Evolutionary conservation across 2,329 filamentous ascomycete genomes (phyloP).

Genomic region (Monilinia aucupariae): DNA sequence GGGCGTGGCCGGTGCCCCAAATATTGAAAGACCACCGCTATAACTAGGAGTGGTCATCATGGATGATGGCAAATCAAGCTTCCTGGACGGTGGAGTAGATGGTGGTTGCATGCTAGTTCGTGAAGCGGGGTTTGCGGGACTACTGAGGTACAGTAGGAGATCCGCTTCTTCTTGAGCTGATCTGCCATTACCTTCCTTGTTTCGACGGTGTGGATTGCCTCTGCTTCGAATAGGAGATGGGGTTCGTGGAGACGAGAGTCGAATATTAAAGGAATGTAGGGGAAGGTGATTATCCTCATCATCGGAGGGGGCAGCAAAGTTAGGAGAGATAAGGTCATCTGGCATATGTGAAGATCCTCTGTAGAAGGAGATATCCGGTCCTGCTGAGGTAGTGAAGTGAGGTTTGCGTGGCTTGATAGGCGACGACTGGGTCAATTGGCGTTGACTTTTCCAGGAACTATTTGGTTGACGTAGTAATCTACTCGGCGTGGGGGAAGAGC

Average conservation of each 20-base stretch:
- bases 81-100: slow-evolving; percentile 70
- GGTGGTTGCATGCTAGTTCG: slow-evolving; percentile 60
- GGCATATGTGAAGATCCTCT: slow-evolving; percentile 52
- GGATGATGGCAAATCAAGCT: slow-evolving; percentile 67
- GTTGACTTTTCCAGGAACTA: slow-evolving; percentile 68
- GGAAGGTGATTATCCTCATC: slow-evolving; percentile 82
- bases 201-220: slow-evolving; percentile 43
- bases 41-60: slow-evolving; percentile 84
- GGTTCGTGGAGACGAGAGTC: slow-evolving; percentile 79
- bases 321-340: slow-evolving; percentile 54
- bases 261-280: slow-evolving; percentile 65
- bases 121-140: slow-evolving; percentile 60
- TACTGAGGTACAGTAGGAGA: slow-evolving; percentile 77
- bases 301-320: slow-evolving; percentile 60
- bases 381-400: slow-evolving; percentile 66
- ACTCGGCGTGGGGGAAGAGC: slow-evolving; percentile 57
- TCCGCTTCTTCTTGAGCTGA: slow-evolving; percentile 75
- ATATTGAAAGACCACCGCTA: slow-evolving; percentile 58
- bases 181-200: slow-evolving; percentile 50
- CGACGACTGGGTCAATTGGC: slow-evolving; percentile 78
- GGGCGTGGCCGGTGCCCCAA: slow-evolving; percentile 68
- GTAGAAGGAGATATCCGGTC: slow-evolving; percentile 74
- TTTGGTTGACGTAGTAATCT: slow-evolving; percentile 50
- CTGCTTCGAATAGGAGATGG: slow-evolving; percentile 62
- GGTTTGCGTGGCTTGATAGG: slow-evolving; percentile 72